These are phyloP conservation scores for Ophiosphaerella herpotricha DNA, from an alignment of 2,329 filamentous ascomycete genomes.

Conservation along the genomic window DNA sequence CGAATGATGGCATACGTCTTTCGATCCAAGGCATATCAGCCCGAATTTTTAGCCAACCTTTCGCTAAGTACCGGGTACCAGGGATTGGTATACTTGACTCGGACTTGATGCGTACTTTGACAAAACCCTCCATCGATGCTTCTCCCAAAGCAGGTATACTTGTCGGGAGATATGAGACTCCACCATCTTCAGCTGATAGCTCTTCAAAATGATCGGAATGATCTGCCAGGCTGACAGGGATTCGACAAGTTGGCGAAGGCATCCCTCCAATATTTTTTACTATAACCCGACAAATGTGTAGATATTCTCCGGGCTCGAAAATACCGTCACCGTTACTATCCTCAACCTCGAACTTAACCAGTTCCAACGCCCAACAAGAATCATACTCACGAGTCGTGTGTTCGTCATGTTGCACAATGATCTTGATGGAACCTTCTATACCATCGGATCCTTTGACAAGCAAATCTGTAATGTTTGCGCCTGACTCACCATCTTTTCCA, in stretches of 20 bases:
- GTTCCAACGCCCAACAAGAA: slow-evolving; percentile 11
- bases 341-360: slow-evolving; percentile 20
- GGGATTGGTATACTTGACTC: not conserved
- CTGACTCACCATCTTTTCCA: slow-evolving; percentile 11
- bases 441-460: slow-evolving; percentile 6
- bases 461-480: slow-evolving; percentile 3
- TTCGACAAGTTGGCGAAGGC: slow-evolving; percentile 8
- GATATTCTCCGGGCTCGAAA: slow-evolving; percentile 20
- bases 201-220: slow-evolving; percentile 6
- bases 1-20: slow-evolving; percentile 6
- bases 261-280: slow-evolving; percentile 9
- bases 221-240: slow-evolving; percentile 5
- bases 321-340: slow-evolving; percentile 23
- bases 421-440: slow-evolving; percentile 6
- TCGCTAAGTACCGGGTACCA: not conserved
- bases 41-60: slow-evolving; percentile 1
- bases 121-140: slow-evolving; percentile 3
- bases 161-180: slow-evolving; percentile 5
- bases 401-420: slow-evolving; percentile 8
- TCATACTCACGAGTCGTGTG: slow-evolving; percentile 6
- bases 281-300: slow-evolving; percentile 9
- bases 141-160: slow-evolving; percentile 5
- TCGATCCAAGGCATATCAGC: slow-evolving; percentile 12
- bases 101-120: slow-evolving; percentile 8
- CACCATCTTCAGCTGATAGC: slow-evolving; percentile 3